Conservation (phyloP, 331 rosid genomes). For the Quercus tomentella region DNA sequence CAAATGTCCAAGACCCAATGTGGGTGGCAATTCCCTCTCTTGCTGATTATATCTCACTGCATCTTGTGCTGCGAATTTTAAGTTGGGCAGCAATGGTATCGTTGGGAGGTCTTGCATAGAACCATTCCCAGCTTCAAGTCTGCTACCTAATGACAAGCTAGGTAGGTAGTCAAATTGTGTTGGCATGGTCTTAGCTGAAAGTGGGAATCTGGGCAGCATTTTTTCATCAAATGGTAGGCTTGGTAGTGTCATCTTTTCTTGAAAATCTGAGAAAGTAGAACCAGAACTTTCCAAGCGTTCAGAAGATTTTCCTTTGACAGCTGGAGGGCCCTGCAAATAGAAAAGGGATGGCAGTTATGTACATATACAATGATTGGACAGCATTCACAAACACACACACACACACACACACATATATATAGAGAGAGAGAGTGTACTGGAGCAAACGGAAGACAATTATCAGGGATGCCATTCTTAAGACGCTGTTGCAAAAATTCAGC, state of each 20-base stretch:
- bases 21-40: slow-evolving; percentile 62
- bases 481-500: slow-evolving; percentile 45
- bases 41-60: slow-evolving; percentile 63
- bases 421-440: slow-evolving; percentile 39
- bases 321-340: slow-evolving; percentile 47
- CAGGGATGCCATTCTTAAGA: slow-evolving; percentile 51
- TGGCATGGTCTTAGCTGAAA: slow-evolving; percentile 51
- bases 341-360: slow-evolving; percentile 19
- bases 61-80: slow-evolving; percentile 77
- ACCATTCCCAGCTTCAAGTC: slow-evolving; percentile 56
- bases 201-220: slow-evolving; percentile 74
- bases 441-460: slow-evolving; percentile 51
- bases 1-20: slow-evolving; percentile 80
- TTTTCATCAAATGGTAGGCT: slow-evolving; percentile 82
- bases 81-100: slow-evolving; percentile 66
- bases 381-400: slow-evolving; percentile 2
- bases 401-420: background rate
- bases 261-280: slow-evolving; percentile 56
- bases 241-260: slow-evolving; percentile 68
- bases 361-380: slow-evolving; percentile 3
- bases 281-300: slow-evolving; percentile 42
- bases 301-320: slow-evolving; percentile 42
- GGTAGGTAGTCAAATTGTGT: slow-evolving; percentile 75
- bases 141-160: slow-evolving; percentile 67
- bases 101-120: slow-evolving; percentile 69